Evolutionary conservation across 257 asterid genomes (phyloP).

Genomic region (Voacanga thouarsii): DNA sequence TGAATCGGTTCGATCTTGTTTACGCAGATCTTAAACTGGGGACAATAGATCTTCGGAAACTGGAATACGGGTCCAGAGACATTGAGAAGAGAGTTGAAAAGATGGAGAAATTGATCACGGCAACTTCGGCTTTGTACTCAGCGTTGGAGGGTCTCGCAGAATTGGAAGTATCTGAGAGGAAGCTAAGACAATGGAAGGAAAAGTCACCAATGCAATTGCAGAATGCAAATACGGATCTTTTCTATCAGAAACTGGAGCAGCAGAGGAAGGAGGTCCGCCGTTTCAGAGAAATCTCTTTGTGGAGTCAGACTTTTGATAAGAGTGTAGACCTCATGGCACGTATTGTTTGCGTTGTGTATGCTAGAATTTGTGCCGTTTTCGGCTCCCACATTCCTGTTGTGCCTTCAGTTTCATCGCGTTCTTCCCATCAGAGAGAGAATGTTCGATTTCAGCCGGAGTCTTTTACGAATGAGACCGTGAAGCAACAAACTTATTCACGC

Average conservation of each 20-base stretch:
- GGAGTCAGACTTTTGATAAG: conserved; percentile 63
- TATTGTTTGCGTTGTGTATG: conserved; percentile 40
- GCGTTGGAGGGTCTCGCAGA: conserved; percentile 52
- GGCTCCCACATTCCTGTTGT: conserved; percentile 31
- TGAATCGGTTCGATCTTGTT: conserved; percentile 46
- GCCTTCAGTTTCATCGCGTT: conserved; percentile 16
- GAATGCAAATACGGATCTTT: conserved; percentile 34
- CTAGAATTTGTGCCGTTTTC: conserved; percentile 51
- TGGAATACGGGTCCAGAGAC: conserved; percentile 46
- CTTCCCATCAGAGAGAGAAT: conserved; percentile 20
- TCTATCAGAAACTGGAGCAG: conserved; percentile 40
- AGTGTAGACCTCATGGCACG: conserved; percentile 57
- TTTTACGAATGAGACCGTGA: conserved; percentile 20
- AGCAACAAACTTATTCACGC: conserved; percentile 34
- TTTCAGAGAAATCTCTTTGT: conserved; percentile 52
- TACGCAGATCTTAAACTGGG: conserved; percentile 62
- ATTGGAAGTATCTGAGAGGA: conserved; percentile 54
- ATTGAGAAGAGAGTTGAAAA: conserved; percentile 42
- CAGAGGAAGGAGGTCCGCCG: conserved; percentile 56
- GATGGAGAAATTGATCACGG: conserved; percentile 50
- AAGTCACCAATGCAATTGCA: conserved; percentile 20
- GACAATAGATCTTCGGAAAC: conserved; percentile 30
- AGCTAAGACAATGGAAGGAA: conserved; percentile 36
- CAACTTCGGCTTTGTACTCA: conserved; percentile 46
- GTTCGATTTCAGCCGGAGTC: conserved; percentile 10